Conservation (phyloP, 2,329 filamentous ascomycete species). For the Monosporascus sp. region DNA sequence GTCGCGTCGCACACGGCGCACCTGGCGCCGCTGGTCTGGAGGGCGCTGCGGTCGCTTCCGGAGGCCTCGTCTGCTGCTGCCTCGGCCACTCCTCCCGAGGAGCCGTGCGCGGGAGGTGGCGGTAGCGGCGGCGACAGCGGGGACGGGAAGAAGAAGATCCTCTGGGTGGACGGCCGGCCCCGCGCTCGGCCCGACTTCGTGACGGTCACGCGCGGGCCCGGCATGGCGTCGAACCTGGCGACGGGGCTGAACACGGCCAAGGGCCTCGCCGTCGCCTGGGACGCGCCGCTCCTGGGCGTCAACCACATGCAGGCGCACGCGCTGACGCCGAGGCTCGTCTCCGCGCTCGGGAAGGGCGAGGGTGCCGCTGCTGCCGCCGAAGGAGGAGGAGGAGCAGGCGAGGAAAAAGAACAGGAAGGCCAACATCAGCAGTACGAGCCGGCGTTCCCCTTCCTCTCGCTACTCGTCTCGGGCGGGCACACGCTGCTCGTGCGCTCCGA, state of each 20-base stretch:
- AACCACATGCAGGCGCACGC: conserved; percentile 98
- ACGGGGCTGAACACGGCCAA: conserved; percentile 81
- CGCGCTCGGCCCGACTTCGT: conserved; percentile 69
- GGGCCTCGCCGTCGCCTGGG: conserved; percentile 78
- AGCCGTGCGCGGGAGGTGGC: conserved; percentile 11
- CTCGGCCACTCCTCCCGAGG: background rate
- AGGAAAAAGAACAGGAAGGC: background rate
- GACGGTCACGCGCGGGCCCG: conserved; percentile 84
- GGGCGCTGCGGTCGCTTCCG: conserved; percentile 54
- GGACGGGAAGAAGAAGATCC: conserved; percentile 7
- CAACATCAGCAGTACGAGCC: conserved; percentile 31
- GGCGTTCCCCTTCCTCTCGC: conserved; percentile 76
- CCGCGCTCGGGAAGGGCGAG: conserved; percentile 45
- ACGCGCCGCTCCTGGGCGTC: conserved; percentile 75
- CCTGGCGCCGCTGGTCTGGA: conserved; percentile 62
- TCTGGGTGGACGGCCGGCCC: conserved; percentile 21
- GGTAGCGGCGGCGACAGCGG: conserved; percentile 6
- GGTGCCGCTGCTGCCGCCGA: conserved; percentile 5
- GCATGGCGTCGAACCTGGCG: conserved; percentile 74
- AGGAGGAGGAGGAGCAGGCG: background rate
- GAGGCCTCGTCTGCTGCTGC: conserved; percentile 3
- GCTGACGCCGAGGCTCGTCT: conserved; percentile 74
- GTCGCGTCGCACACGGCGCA: conserved; percentile 69
- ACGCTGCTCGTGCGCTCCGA: conserved; percentile 76
- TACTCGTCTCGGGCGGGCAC: conserved; percentile 90